phyloP scores from a whole-genome alignment of 305 asterid species.

The Fraxinus paxiana region DNA sequence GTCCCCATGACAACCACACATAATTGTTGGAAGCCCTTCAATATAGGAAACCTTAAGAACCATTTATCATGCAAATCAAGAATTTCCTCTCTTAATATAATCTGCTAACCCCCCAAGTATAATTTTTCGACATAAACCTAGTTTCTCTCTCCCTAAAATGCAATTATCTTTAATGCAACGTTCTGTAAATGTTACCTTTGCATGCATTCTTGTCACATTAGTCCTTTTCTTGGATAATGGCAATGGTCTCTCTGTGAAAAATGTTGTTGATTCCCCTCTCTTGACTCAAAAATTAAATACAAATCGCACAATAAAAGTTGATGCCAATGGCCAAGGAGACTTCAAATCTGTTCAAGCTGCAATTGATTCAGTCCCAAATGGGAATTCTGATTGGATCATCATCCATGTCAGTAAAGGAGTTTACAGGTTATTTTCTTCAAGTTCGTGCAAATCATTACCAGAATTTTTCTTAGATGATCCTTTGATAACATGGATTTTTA shows the following conservation, averaged over 20 bases:
- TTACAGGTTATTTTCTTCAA: constrained; percentile 47
- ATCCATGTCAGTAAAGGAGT: constrained; percentile 64
- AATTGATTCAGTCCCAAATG: constrained; percentile 59
- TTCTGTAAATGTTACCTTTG: constrained; percentile 14
- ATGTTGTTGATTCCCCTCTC: constrained; percentile 45
- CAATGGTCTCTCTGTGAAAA: constrained; percentile 36
- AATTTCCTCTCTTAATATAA: neutral
- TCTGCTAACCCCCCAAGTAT: neutral
- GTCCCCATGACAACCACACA: neutral
- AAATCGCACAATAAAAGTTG: constrained; percentile 46
- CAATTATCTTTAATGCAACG: constrained; percentile 20
- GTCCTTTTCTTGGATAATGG: constrained; percentile 29
- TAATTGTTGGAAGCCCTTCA: neutral
- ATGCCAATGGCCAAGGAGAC: constrained; percentile 55
- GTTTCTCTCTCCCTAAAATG: constrained; percentile 23
- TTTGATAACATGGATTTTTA: neutral
- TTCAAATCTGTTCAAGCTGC: constrained; percentile 70
- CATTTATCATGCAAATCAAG: neutral
- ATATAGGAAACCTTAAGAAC: constrained; percentile 2
- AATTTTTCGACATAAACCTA: neutral
- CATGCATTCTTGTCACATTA: constrained; percentile 26
- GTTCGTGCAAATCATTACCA: neutral
- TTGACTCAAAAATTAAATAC: constrained; percentile 39
- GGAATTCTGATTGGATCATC: constrained; percentile 58
- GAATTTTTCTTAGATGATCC: neutral